Conservation (phyloP, 1,284 basidiomycete species). For the Ceraceosorus bombacis region DNA sequence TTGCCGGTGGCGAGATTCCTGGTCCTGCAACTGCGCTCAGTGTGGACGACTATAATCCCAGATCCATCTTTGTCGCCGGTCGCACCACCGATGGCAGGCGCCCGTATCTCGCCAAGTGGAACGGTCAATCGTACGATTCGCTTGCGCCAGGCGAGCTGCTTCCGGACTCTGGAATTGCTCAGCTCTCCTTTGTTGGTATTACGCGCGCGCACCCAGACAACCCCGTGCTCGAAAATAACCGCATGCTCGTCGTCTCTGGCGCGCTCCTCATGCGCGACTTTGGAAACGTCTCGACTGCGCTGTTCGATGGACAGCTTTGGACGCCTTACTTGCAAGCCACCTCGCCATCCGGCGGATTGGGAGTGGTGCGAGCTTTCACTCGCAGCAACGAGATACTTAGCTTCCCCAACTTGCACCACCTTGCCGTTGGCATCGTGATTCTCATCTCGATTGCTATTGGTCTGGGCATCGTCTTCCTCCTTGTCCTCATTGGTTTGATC, state of each 20-base stretch:
- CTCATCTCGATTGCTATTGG: constrained; percentile 94
- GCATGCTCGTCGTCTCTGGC: constrained; percentile 85
- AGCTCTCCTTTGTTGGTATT: constrained; percentile 82
- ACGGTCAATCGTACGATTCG: constrained; percentile 22
- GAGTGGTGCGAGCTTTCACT: constrained; percentile 63
- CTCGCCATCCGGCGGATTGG: constrained; percentile 62
- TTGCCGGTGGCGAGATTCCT: constrained; percentile 58
- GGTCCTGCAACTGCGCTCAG: constrained; percentile 83
- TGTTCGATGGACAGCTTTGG: constrained; percentile 77
- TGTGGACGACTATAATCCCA: constrained; percentile 70
- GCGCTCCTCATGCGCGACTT: constrained; percentile 61
- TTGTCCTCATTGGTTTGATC: constrained; percentile 77
- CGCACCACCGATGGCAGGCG: constrained; percentile 44
- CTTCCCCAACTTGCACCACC: constrained; percentile 36
- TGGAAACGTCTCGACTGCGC: constrained; percentile 62
- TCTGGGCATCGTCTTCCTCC: constrained; percentile 84
- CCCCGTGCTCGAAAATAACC: constrained; percentile 68
- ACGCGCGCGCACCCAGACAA: constrained; percentile 62
- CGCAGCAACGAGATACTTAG: constrained; percentile 57
- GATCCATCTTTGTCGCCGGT: constrained; percentile 83
- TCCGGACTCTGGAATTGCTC: constrained; percentile 63
- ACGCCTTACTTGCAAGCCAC: constrained; percentile 75
- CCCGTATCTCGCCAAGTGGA: constrained; percentile 36
- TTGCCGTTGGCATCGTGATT: constrained; percentile 86
- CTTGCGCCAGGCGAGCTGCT: constrained; percentile 44